phyloP scores from a whole-genome alignment of 2,329 filamentous ascomycete species.

The Sporothrix protearum region DNA sequence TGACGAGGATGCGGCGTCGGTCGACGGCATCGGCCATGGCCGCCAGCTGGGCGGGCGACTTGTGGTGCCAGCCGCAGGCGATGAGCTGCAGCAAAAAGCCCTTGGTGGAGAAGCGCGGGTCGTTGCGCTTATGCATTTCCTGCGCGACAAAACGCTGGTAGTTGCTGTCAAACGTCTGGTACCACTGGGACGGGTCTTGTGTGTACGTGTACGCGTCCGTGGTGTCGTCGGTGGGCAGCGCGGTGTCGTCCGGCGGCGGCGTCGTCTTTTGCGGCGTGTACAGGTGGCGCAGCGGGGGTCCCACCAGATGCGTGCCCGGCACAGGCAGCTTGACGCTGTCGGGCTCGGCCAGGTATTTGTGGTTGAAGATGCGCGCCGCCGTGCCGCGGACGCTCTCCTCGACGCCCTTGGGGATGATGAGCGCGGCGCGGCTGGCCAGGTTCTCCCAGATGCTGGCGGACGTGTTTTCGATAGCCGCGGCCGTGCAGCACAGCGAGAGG shows the following conservation, averaged over 20 bases:
- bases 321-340: slow-evolving; percentile 54
- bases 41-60: slow-evolving; percentile 62
- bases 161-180: slow-evolving; percentile 61
- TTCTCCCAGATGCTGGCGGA: slow-evolving; percentile 59
- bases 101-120: slow-evolving; percentile 58
- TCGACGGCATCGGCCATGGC: slow-evolving; percentile 66
- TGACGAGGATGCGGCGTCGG: slow-evolving; percentile 67
- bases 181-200: slow-evolving; percentile 19
- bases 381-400: slow-evolving; percentile 64
- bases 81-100: slow-evolving; percentile 75
- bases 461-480: slow-evolving; percentile 59
- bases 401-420: slow-evolving; percentile 66
- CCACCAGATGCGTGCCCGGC: slow-evolving; percentile 28
- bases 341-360: slow-evolving; percentile 58
- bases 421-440: slow-evolving; percentile 51
- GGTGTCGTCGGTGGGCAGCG: not conserved
- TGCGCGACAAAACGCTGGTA: slow-evolving; percentile 79
- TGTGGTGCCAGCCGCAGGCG: slow-evolving; percentile 76
- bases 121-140: slow-evolving; percentile 68
- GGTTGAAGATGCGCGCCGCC: slow-evolving; percentile 63
- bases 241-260: not conserved
- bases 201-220: not conserved
- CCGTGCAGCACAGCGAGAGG: slow-evolving; percentile 60
- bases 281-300: slow-evolving; percentile 19
- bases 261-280: slow-evolving; percentile 5